phyloP scores from a whole-genome alignment of 148 eudicot species.

The Nyssa sinensis region DNA sequence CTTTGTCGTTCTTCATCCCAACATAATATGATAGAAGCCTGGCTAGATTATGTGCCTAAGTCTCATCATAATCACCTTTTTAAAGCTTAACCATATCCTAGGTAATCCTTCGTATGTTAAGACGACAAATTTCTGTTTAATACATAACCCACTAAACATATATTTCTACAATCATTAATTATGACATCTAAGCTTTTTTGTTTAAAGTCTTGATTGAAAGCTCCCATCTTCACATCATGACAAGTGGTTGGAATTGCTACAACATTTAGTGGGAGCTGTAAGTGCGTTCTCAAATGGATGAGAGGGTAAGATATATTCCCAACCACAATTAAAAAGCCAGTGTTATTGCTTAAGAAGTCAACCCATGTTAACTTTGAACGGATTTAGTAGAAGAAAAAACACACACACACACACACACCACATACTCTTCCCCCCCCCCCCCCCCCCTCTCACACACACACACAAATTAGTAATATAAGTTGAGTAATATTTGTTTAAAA shows the following conservation, averaged over 20 bases:
- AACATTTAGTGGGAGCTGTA: not conserved
- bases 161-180: too few species aligned
- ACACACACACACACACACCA: too few species aligned
- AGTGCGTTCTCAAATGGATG: constrained; percentile 2
- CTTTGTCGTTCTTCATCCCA: not conserved
- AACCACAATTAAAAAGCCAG: not conserved
- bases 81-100: not conserved
- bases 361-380: not conserved
- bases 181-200: too few species aligned
- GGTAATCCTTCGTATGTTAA: not conserved
- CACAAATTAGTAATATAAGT: not conserved
- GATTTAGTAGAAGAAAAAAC: not conserved
- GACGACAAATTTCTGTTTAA: not conserved
- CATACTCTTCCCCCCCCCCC: too few species aligned
- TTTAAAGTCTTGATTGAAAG: not conserved
- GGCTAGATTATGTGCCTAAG: not conserved
- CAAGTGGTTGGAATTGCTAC: not conserved
- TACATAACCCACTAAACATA: not conserved
- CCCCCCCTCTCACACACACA: too few species aligned
- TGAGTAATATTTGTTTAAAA: not conserved
- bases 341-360: not conserved
- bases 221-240: not conserved
- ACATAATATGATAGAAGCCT: not conserved
- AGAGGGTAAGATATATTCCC: not conserved
- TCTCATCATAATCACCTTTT: not conserved